Conservation (phyloP, 2,329 filamentous ascomycete species). For the Gnomoniopsis smithogilvyi region DNA sequence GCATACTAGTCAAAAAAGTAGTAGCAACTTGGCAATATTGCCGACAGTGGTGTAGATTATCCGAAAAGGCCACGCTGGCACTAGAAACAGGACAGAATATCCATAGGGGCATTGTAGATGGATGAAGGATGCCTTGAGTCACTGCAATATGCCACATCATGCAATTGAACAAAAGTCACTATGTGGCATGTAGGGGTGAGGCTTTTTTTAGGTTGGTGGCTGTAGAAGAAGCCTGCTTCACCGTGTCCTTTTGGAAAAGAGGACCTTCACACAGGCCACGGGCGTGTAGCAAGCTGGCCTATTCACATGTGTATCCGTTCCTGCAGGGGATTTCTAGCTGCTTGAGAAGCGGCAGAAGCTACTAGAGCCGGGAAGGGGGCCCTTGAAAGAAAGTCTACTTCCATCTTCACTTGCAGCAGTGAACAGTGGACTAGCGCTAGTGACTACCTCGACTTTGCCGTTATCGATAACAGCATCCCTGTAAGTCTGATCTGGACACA, state of each 20-base stretch:
- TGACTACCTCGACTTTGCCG: neutral
- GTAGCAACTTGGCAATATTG: no score
- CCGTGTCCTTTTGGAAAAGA: neutral
- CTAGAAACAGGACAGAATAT: neutral
- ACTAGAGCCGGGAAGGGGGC: neutral
- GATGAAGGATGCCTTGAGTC: neutral
- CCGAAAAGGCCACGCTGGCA: slow-evolving; percentile 18
- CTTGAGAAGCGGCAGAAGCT: neutral
- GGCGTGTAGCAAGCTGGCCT: slow-evolving; percentile 4
- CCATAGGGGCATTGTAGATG: neutral
- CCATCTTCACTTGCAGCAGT: neutral
- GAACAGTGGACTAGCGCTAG: neutral
- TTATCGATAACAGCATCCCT: slow-evolving; percentile 13
- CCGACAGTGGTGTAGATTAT: neutral
- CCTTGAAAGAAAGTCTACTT: neutral
- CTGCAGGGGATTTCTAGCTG: neutral
- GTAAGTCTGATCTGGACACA: slow-evolving; percentile 17
- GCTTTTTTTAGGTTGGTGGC: neutral
- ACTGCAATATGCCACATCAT: neutral
- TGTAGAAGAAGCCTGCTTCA: neutral
- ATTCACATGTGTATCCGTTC: neutral
- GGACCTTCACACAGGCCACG: no score
- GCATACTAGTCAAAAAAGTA: no score
- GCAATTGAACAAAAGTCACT: no score
- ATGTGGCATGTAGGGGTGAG: no score